Percentiles rank a stretch among this genome's conserved stretches.
These are phyloP conservation scores for Stellera chamaejasme DNA, from an alignment of 345 rosid genomes.

Conservation along the genomic window DNA sequence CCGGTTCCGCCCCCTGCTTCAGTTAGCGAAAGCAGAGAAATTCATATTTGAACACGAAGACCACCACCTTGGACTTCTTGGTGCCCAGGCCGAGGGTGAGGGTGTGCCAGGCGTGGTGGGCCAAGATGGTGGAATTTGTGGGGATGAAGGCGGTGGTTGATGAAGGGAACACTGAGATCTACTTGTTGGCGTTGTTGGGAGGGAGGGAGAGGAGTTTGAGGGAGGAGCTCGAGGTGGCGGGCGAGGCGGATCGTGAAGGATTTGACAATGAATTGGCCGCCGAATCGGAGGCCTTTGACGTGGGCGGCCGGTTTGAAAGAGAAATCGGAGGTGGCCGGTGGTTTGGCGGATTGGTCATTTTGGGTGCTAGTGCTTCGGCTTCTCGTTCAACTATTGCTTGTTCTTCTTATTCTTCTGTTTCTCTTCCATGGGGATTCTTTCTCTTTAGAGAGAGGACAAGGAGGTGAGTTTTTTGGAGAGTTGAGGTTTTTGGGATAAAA, in stretches of 20 bases:
- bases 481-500: too few species aligned
- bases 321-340: constrained; percentile 38
- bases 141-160: constrained; percentile 82
- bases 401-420: constrained; percentile 38
- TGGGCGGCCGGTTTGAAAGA: constrained; percentile 72
- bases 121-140: constrained; percentile 86
- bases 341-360: constrained; percentile 36
- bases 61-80: constrained; percentile 64
- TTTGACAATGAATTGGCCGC: constrained; percentile 84
- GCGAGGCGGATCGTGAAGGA: constrained; percentile 91
- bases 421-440: background rate
- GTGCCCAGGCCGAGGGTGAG: constrained; percentile 88
- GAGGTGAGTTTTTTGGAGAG: too few species aligned
- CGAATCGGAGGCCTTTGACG: constrained; percentile 82
- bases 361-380: constrained; percentile 64
- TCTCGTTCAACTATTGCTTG: constrained; percentile 55
- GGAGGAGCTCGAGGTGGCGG: constrained; percentile 68
- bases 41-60: constrained; percentile 65
- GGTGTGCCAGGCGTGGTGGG: constrained; percentile 98
- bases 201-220: constrained; percentile 73
- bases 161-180: constrained; percentile 39
- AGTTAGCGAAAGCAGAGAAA: constrained; percentile 14
- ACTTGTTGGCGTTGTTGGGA: constrained; percentile 20
- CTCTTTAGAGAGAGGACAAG: too few species aligned
- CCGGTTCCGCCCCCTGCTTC: constrained; percentile 23